Base-by-base conservation (phyloP, 305 asterid species). In the Andrographis paniculata region DNA sequence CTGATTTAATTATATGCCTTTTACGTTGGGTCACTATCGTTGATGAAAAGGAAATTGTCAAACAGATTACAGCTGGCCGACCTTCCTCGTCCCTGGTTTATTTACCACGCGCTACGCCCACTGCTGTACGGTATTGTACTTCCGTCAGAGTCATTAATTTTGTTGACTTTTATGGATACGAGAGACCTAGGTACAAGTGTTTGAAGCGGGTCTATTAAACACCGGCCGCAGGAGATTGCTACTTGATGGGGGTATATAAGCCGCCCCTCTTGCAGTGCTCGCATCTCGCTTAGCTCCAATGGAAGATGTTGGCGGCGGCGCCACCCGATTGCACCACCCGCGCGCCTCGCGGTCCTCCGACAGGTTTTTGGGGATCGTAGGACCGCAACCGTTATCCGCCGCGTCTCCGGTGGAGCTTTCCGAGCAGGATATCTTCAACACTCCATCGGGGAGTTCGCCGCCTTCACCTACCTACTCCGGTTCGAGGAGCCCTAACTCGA, bases 41-140 rank as follows among this genome's bases (percentile, higher is more conserved):
- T 42, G 15, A 14, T 11, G n/a, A 8, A 24, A 27, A 38, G 24
- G 62, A 62, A 62, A 55, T 23, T 30, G 59, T 62, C 50, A 56
- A 55, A 43, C 49, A 28, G 28, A 50, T 56, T 39, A 42, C 61
- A 42, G 47, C 45, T 33, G 13, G 20, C 37, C 62, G 55, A 43
- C 45, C 50, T 48, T 62, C 58, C 36, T 14, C 4, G 33, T 41
- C 56, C 48, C 52, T 20, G 31, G 41, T 53, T 27, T 41, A 62
- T 35, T 50, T 13, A 19, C 53, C 52, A 39, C 9, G 23, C 45
- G 44, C 44, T 0, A 36, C 36, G 47, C 42, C 38, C n/a, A n/a
- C 2, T 11, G 2, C 36, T 10, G 1, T 9, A 6, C 2, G 10
- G 23, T 2, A 6, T 45, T 45, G 60, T 55, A 55, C 52, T 3